Evolutionary conservation across 805 yeast genomes (phyloP), one percentile per base, ranked within the genome.

Genomic region (Myxozyma neotropica): DNA sequence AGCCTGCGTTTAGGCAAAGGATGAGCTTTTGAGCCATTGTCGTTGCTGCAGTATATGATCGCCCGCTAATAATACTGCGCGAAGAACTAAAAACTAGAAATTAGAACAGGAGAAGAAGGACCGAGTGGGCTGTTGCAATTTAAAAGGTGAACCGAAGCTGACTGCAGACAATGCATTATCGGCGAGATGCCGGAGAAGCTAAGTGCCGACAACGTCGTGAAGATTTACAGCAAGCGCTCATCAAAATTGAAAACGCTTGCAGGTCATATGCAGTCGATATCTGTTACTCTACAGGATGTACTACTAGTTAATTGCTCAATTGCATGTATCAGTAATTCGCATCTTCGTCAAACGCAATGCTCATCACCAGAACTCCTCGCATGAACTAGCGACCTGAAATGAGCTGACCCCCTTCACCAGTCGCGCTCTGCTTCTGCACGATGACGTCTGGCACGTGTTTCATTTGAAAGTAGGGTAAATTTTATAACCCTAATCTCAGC

Each of bases 1-100:
- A 62, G 19, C 67, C 67, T 5, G 67, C 67, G 52, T 63, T 63
- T 31, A 63, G 42, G 19, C 63, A 63, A 8, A 63, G 56, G 19
- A 63, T 51, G 13, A 46, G 45, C 31, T 55, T 50, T 5, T 24
- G 17, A 7, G 12, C 27, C 31, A 47, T 36, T 6, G 48, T 44
- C 10, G 45, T 31, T 51, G 31, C 27, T 45, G 35, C 35, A 4
- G n/a, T 35, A 13, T 4, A 35, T n/a, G n/a, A n/a, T n/a, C n/a
- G n/a, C n/a, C n/a, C n/a, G n/a, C n/a, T n/a, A n/a, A n/a, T n/a
- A 35, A 35, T 35, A 35, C n/a, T 35, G 2, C 5, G 2, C n/a
- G n/a, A 2, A 4, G 21, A 38, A 15, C 17, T 10, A 10, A 38
- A 38, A 38, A 3, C 21, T 10, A 17, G 21, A 17, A 38, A 2